These are phyloP conservation scores for Pseudonitzschia pungens DNA, from an alignment of 108 stramenopile species.

Conservation along the genomic window DNA sequence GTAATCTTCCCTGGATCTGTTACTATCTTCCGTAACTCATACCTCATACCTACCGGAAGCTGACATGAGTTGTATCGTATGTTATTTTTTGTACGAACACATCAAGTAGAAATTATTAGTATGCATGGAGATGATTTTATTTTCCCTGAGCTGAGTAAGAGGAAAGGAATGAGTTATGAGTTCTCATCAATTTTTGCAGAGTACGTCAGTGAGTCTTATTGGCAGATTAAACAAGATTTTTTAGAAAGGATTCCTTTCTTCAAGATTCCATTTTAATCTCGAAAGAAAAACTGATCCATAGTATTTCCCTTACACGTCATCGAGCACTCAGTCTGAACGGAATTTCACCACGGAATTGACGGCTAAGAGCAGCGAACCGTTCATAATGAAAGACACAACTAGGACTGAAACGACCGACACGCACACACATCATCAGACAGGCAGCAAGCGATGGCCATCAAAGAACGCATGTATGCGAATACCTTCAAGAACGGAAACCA, in stretches of 20 bases:
- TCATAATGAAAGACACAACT: neutral
- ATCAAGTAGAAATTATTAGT: neutral
- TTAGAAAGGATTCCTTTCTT: neutral
- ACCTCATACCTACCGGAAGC: too few species aligned
- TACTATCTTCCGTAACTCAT: too few species aligned
- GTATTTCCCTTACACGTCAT: conserved; percentile 1
- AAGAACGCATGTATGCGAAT: conserved; percentile 1
- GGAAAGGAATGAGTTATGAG: conserved; percentile 3
- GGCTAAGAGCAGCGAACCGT: conserved; percentile 8
- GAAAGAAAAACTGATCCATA: neutral
- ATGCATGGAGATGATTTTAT: neutral
- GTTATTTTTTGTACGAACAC: too few species aligned
- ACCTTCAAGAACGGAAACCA: conserved; percentile 10
- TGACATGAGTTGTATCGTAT: too few species aligned
- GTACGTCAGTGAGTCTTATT: conserved; percentile 1
- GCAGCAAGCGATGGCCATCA: conserved; percentile 17
- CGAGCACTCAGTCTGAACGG: neutral
- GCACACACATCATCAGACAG: neutral
- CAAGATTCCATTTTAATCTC: neutral
- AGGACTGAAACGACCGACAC: conserved; percentile 9
- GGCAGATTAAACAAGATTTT: neutral
- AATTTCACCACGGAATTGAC: neutral
- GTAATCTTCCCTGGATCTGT: too few species aligned
- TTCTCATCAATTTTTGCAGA: neutral
- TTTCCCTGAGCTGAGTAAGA: conserved; percentile 7